Conservation (phyloP, 2,329 filamentous ascomycete species). For the Colletotrichum lupini region DNA sequence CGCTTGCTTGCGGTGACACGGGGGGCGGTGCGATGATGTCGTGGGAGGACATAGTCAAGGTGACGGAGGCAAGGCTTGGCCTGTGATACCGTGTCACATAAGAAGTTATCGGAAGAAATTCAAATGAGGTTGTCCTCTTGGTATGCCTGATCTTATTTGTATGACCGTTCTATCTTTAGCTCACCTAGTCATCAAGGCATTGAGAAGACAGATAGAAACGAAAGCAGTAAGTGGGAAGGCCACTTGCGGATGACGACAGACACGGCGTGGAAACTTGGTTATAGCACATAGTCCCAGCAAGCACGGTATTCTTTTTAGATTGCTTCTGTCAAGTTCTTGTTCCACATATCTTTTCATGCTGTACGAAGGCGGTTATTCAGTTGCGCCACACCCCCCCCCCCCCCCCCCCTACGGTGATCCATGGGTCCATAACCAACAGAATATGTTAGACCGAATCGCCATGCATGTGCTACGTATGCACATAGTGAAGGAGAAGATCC, state of each 20-base stretch:
- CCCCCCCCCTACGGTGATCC: too few species aligned
- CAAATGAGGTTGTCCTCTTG: not conserved
- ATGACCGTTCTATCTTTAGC: too few species aligned
- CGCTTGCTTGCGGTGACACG: constrained; percentile 85
- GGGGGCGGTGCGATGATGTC: constrained; percentile 86
- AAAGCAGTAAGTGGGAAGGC: too few species aligned
- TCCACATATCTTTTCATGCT: too few species aligned
- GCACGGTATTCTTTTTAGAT: too few species aligned
- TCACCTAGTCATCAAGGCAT: rapidly evolving
- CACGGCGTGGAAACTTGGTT: too few species aligned
- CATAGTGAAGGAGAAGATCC: not conserved
- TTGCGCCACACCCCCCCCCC: too few species aligned
- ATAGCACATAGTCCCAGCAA: too few species aligned
- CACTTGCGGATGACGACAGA: too few species aligned
- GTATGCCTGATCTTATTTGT: rapidly evolving
- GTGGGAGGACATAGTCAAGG: constrained; percentile 78
- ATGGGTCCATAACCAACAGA: not conserved
- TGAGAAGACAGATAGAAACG: too few species aligned
- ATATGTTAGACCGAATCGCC: not conserved
- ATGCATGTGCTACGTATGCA: not conserved
- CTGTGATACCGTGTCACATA: not conserved
- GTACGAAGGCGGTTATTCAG: too few species aligned
- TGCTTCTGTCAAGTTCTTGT: too few species aligned
- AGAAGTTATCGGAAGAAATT: not conserved
- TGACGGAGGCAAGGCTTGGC: constrained; percentile 67